These are phyloP conservation scores for Kwoniella heveanensis DNA, from an alignment of 768 basidiomycete species.

Conservation along the genomic window DNA sequence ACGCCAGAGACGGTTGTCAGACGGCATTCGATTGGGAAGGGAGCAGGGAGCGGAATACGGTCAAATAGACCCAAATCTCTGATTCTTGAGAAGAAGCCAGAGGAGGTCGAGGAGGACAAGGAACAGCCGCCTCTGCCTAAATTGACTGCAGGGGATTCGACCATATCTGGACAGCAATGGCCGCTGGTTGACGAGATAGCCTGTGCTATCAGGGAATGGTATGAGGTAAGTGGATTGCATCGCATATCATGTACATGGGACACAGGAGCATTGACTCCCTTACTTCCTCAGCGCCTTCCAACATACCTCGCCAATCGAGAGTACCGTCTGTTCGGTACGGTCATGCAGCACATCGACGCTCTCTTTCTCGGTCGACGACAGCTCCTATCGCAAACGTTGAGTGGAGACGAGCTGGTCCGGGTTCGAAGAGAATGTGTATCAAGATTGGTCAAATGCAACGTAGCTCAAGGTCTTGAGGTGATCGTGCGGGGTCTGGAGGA, in stretches of 20 bases:
- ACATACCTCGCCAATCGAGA: conserved; percentile 85
- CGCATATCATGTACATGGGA: too few relatives aligned
- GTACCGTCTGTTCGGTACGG: conserved; percentile 82
- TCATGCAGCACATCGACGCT: conserved; percentile 85
- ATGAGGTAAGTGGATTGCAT: conserved; percentile 55
- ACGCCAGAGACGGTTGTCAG: conserved; percentile 1
- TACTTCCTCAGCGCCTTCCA: conserved; percentile 63
- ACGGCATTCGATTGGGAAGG: conserved; percentile 14
- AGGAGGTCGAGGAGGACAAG: conserved; percentile 29
- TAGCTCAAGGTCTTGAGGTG: conserved; percentile 88
- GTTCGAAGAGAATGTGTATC: conserved; percentile 84
- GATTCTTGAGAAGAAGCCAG: conserved; percentile 19
- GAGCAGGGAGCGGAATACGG: conserved; percentile 10
- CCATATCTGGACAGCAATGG: conserved; percentile 74
- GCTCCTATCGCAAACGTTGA: conserved; percentile 81
- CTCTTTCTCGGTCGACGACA: conserved; percentile 90
- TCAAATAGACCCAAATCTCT: conserved; percentile 41
- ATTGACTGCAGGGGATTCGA: conserved; percentile 94
- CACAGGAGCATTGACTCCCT: background rate
- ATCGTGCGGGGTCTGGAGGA: conserved; percentile 94
- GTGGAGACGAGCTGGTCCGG: conserved; percentile 77
- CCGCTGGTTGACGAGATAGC: conserved; percentile 97
- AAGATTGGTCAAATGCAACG: conserved; percentile 82
- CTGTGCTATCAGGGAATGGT: conserved; percentile 94
- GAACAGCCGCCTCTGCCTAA: conserved; percentile 66